Percentiles rank a stretch among this genome's conserved stretches.
Conservation (phyloP, 306 rosid genomes). For the Glycine soja region DNA sequence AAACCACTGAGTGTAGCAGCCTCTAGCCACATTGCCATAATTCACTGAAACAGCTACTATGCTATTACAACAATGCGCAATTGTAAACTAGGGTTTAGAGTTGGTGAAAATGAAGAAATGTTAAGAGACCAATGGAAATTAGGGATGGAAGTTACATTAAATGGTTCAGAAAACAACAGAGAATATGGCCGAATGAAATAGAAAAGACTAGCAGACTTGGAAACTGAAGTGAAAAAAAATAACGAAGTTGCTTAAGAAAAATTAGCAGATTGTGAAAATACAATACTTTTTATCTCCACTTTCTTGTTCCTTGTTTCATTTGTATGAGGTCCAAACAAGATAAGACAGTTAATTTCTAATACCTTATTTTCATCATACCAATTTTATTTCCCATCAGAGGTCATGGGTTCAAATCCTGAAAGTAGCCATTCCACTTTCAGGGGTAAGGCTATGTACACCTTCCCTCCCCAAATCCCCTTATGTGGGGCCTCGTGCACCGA, state of each 20-base stretch:
- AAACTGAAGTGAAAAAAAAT: not conserved
- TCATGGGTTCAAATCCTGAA: not conserved
- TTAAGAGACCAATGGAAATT: not conserved
- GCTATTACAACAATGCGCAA: not conserved
- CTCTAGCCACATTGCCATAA: not conserved
- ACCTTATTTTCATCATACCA: not conserved
- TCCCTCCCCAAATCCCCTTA: not conserved
- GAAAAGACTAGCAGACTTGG: not conserved
- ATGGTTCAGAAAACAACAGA: slow-evolving; percentile 6
- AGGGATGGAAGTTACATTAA: not conserved
- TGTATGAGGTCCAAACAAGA: not conserved
- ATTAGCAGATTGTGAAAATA: not conserved
- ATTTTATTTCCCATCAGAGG: not conserved
- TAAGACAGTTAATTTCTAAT: not conserved
- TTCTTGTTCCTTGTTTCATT: not conserved
- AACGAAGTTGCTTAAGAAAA: not conserved
- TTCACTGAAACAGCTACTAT: not conserved
- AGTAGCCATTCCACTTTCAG: not conserved
- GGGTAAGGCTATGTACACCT: not conserved
- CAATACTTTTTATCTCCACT: not conserved
- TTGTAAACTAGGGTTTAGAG: not conserved
- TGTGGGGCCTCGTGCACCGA: not conserved
- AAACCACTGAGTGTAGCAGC: not conserved
- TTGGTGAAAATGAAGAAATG: not conserved
- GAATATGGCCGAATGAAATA: not conserved